These are phyloP conservation scores for Colletotrichum euphorbiae DNA, from an alignment of 2,329 filamentous ascomycete genomes.

Conservation along the genomic window DNA sequence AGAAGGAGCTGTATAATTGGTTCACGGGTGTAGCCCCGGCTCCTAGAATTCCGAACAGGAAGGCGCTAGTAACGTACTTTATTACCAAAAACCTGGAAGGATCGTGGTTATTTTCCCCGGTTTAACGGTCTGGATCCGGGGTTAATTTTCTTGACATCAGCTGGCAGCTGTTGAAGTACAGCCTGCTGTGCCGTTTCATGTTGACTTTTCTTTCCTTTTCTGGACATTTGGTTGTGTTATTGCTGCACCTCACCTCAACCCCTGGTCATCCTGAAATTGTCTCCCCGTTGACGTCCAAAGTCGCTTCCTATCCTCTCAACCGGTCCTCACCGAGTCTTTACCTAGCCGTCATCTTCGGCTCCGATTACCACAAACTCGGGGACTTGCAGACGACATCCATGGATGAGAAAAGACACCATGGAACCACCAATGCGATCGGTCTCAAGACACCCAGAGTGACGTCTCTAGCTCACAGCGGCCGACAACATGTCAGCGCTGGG, in stretches of 20 bases:
- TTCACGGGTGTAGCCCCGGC: slow-evolving; percentile 17
- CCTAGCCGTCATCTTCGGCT: neutral
- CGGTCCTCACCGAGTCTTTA: neutral
- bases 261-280: too few species aligned
- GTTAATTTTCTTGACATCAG: neutral
- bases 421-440: too few species aligned
- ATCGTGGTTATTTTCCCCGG: neutral
- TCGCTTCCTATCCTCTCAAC: too few species aligned
- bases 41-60: neutral
- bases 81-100: too few species aligned
- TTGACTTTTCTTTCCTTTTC: neutral
- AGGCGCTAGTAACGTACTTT: neutral
- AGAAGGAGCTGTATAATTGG: slow-evolving; percentile 3
- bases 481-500: slow-evolving; percentile 24
- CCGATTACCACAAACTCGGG: neutral
- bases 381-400: too few species aligned
- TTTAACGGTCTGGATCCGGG: neutral
- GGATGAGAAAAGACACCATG: too few species aligned
- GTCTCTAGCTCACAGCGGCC: neutral
- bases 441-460: too few species aligned
- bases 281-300: too few species aligned
- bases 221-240: neutral
- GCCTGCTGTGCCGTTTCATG: neutral
- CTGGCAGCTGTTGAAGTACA: neutral
- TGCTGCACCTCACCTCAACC: too few species aligned